Evolutionary conservation across 1,139 yeast species (phyloP).

Genomic region (Geotrichum klebahnii): DNA sequence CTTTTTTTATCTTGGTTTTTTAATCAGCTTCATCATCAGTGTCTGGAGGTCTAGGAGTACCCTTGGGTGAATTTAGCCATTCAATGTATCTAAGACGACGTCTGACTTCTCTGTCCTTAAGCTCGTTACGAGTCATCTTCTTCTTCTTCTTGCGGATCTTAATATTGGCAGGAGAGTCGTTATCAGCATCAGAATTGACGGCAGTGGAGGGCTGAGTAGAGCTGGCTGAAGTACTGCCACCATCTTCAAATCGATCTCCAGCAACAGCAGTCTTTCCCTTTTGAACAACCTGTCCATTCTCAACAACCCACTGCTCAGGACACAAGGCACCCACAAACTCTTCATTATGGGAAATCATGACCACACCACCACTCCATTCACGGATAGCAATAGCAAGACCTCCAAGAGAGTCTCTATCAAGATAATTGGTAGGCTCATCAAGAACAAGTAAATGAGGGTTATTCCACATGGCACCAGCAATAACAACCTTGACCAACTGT

Average conservation of each 20-base stretch:
- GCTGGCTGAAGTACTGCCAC: slow-evolving; percentile 48
- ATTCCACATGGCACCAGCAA: slow-evolving; percentile 99
- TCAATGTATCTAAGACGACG: slow-evolving; percentile 90
- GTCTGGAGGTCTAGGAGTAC: slow-evolving; percentile 90
- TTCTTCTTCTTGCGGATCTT: slow-evolving; percentile 78
- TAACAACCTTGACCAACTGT: slow-evolving; percentile 94
- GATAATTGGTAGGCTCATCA: slow-evolving; percentile 97
- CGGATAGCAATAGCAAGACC: slow-evolving; percentile 96
- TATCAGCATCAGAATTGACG: slow-evolving; percentile 34
- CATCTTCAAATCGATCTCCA: slow-evolving; percentile 74
- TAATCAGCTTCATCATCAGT: slow-evolving; percentile 83
- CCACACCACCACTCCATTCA: slow-evolving; percentile 98
- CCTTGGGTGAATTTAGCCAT: slow-evolving; percentile 95
- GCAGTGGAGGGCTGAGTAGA: slow-evolving; percentile 29
- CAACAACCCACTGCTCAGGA: slow-evolving; percentile 98
- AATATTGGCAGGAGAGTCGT: slow-evolving; percentile 90
- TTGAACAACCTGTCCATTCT: slow-evolving; percentile 82
- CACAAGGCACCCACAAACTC: slow-evolving; percentile 96
- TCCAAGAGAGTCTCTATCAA: slow-evolving; percentile 96
- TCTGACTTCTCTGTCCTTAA: slow-evolving; percentile 86
- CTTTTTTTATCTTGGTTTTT: no score
- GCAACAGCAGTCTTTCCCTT: slow-evolving; percentile 78
- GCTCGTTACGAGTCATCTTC: slow-evolving; percentile 94
- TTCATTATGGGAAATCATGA: slow-evolving; percentile 95
- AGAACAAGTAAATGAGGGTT: slow-evolving; percentile 96